These are phyloP conservation scores for Penicillium canariense DNA, from an alignment of 495 filamentous ascomycete species.

Conservation along the genomic window DNA sequence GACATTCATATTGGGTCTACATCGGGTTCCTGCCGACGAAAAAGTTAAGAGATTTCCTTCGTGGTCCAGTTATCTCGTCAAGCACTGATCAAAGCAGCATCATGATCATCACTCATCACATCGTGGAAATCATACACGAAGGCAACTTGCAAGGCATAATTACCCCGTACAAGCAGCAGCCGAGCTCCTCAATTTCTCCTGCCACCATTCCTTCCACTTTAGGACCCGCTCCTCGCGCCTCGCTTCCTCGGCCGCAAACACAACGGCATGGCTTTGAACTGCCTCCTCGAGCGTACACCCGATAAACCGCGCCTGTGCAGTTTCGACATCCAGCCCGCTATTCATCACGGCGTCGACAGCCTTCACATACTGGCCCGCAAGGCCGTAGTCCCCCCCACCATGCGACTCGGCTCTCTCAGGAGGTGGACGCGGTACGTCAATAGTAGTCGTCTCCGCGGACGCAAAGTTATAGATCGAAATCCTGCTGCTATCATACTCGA, in stretches of 20 bases:
- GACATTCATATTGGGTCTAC: too few relatives aligned
- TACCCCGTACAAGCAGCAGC: conserved; percentile 10
- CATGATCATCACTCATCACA: conserved; percentile 11
- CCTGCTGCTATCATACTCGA: conserved; percentile 61
- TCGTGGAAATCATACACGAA: conserved; percentile 6
- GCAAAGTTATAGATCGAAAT: conserved; percentile 47
- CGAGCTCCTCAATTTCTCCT: conserved; percentile 34
- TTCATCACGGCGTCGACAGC: conserved; percentile 81
- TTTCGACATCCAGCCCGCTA: conserved; percentile 59
- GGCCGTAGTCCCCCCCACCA: conserved; percentile 84
- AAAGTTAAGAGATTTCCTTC: too few relatives aligned
- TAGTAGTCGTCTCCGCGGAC: conserved; percentile 17
- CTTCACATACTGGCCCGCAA: conserved; percentile 73
- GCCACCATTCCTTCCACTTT: conserved; percentile 80
- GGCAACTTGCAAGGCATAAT: neutral
- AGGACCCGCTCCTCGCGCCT: conserved; percentile 65
- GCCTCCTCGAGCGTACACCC: conserved; percentile 83
- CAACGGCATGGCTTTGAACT: conserved; percentile 85
- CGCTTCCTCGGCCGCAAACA: conserved; percentile 92
- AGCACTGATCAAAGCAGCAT: too few relatives aligned
- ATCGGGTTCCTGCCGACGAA: too few relatives aligned
- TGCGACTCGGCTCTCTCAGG: conserved; percentile 49
- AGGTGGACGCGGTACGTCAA: conserved; percentile 36
- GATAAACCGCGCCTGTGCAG: conserved; percentile 72
- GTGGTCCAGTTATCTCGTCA: too few relatives aligned